Evolutionary conservation across 2,329 filamentous ascomycete genomes (phyloP).

Genomic region (Apiospora pterosperma): DNA sequence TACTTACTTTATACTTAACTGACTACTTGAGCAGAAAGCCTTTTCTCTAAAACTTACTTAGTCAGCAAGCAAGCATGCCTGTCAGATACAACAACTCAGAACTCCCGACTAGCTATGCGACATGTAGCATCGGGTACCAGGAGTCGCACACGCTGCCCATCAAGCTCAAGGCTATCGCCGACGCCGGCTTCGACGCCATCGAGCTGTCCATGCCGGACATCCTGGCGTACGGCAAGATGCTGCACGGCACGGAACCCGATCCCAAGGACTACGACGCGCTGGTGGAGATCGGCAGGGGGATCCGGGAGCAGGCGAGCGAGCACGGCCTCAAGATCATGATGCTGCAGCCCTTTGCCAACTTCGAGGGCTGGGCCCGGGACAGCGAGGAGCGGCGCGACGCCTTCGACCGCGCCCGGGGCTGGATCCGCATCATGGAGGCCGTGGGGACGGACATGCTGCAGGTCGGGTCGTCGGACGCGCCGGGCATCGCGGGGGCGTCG

Average conservation of each 20-base stretch:
- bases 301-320: conserved; percentile 51
- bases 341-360: conserved; percentile 73
- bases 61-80: conserved; percentile 18
- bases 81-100: conserved; percentile 16
- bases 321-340: conserved; percentile 62
- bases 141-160: conserved; percentile 49
- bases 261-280: conserved; percentile 59
- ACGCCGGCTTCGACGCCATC: conserved; percentile 63
- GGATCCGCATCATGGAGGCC: conserved; percentile 69
- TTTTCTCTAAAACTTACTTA: no score
- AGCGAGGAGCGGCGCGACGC: conserved; percentile 58
- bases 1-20: no score
- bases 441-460: conserved; percentile 69
- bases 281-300: conserved; percentile 47
- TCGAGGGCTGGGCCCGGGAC: conserved; percentile 67
- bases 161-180: conserved; percentile 60
- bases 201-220: conserved; percentile 76
- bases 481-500: conserved; percentile 45
- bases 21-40: no score
- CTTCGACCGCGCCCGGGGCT: conserved; percentile 60
- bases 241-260: conserved; percentile 46
- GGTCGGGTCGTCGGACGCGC: conserved; percentile 61
- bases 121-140: conserved; percentile 27
- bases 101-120: conserved; percentile 26
- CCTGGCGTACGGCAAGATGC: conserved; percentile 52